These are phyloP conservation scores for Annulohypoxylon moriforme DNA, from an alignment of 495 filamentous ascomycete genomes.

Conservation along the genomic window DNA sequence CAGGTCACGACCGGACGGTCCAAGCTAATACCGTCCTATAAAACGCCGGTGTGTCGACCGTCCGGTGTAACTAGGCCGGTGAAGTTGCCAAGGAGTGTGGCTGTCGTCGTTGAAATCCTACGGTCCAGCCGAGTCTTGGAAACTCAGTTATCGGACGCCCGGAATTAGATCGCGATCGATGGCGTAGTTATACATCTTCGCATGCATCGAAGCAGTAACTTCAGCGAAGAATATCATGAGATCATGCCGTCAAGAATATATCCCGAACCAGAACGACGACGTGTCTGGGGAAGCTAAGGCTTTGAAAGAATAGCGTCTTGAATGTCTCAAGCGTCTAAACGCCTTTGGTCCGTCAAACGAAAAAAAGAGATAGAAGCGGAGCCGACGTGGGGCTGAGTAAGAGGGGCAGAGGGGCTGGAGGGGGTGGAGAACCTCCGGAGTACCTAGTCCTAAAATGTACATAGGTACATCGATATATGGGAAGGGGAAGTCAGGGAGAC, in stretches of 20 bases:
- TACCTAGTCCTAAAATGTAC: constrained; percentile 16
- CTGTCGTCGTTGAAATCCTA: constrained; percentile 3
- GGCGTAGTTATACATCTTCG: background rate
- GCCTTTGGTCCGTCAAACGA: constrained; percentile 38
- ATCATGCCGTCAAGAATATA: constrained; percentile 31
- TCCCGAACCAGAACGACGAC: constrained; percentile 31
- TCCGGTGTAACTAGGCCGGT: constrained; percentile 14
- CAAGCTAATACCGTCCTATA: constrained; percentile 1
- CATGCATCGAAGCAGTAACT: constrained; percentile 1
- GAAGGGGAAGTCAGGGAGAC: background rate
- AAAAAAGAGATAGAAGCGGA: constrained; percentile 26
- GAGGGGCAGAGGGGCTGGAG: constrained; percentile 9
- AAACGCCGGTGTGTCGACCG: constrained; percentile 16
- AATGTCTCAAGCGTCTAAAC: constrained; percentile 1
- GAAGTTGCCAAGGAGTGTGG: constrained; percentile 19
- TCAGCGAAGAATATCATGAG: constrained; percentile 2
- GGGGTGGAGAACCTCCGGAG: constrained; percentile 12
- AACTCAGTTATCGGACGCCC: constrained; percentile 23
- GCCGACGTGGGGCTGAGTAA: constrained; percentile 41
- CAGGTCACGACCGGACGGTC: constrained; percentile 5
- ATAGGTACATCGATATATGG: constrained; percentile 9
- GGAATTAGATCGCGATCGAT: constrained; percentile 36
- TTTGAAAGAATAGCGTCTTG: background rate
- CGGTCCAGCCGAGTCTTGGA: constrained; percentile 31
- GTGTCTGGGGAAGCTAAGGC: constrained; percentile 21